Conservation (phyloP, 768 basidiomycete genomes). For the Leccinum disarticulatum region DNA sequence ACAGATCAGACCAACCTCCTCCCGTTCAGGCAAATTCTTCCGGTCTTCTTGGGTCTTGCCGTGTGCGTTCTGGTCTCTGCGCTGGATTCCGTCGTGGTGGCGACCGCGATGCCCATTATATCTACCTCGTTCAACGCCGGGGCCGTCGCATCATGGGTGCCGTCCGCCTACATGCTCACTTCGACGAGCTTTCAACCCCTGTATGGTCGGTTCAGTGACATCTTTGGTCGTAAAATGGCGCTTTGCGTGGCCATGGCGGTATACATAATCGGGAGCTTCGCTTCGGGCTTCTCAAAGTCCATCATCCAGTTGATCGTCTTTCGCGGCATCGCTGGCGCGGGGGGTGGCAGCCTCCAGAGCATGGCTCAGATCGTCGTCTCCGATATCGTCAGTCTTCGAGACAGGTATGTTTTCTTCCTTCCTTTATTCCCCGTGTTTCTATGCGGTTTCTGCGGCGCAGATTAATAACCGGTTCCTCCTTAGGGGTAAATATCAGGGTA, state of each 20-base stretch:
- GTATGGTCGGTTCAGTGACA: slow-evolving; percentile 64
- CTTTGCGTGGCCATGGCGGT: slow-evolving; percentile 58
- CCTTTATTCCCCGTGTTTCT: background rate
- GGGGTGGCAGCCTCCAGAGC: slow-evolving; percentile 70
- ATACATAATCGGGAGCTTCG: slow-evolving; percentile 65
- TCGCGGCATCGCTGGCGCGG: slow-evolving; percentile 65
- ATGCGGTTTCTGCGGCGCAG: background rate
- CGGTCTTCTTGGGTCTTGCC: slow-evolving; percentile 60
- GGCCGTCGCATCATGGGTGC: slow-evolving; percentile 58
- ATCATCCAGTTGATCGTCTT: slow-evolving; percentile 71
- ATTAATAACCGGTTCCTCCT: background rate
- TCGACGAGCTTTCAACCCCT: slow-evolving; percentile 42
- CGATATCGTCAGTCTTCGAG: slow-evolving; percentile 69
- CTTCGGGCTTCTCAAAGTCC: slow-evolving; percentile 63
- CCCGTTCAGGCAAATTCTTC: slow-evolving; percentile 60
- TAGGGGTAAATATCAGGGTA: slow-evolving; percentile 78
- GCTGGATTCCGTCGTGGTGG: slow-evolving; percentile 71
- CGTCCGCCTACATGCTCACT: slow-evolving; percentile 68
- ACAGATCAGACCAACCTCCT: slow-evolving; percentile 80
- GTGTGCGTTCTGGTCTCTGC: slow-evolving; percentile 61
- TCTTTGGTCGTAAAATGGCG: slow-evolving; percentile 63
- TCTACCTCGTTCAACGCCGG: slow-evolving; percentile 60
- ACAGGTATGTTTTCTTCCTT: slow-evolving; percentile 42
- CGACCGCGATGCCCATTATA: slow-evolving; percentile 73
- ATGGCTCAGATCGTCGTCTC: slow-evolving; percentile 71